A percentile compares a stretch with the other conserved stretches of the same genome.
These are phyloP conservation scores for Aurantiochytrium sp. DNA, from an alignment of 108 stramenopile genomes.

Conservation along the genomic window DNA sequence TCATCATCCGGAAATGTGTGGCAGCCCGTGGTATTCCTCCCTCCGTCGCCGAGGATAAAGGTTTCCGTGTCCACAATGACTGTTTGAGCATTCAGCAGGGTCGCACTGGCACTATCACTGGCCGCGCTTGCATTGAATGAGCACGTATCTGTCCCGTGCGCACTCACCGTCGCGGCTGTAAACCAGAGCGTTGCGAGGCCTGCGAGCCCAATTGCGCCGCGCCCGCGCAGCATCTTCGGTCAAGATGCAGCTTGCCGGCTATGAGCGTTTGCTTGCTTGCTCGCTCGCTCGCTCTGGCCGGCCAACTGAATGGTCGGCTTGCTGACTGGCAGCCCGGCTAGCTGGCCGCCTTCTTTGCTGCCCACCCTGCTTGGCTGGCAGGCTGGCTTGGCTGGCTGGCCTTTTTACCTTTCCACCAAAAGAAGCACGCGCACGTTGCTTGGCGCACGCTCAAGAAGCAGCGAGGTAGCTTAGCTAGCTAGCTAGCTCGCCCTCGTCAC, in stretches of 20 bases:
- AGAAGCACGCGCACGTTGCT: no score
- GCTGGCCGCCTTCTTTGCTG: no score
- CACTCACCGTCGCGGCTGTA: not conserved
- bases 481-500: no score
- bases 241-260: not conserved
- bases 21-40: not conserved
- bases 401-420: no score
- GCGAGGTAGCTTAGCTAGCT: no score
- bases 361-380: no score
- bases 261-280: no score
- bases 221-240: not conserved
- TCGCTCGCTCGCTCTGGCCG: no score
- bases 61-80: not conserved
- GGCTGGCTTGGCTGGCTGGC: no score
- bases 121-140: not conserved
- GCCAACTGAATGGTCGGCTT: no score
- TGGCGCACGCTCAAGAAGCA: no score
- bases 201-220: not conserved
- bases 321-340: no score
- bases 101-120: not conserved
- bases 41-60: not conserved
- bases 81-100: not conserved
- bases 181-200: not conserved
- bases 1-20: not conserved
- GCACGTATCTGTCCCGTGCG: not conserved